phyloP scores from a whole-genome alignment of 306 rosid species.

The Cucurbita ficifolia region DNA sequence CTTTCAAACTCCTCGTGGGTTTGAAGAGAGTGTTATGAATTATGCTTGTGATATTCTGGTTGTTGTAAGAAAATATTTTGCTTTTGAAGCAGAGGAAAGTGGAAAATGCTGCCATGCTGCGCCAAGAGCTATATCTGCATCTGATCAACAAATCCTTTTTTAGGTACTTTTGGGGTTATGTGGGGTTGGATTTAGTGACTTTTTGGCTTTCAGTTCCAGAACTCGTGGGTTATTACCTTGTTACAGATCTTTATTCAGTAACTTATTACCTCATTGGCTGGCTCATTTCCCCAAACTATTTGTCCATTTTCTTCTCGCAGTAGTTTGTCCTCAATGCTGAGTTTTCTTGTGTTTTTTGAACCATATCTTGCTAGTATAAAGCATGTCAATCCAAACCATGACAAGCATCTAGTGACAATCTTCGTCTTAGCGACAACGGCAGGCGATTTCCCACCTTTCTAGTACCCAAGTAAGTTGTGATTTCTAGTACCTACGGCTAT shows the following conservation, averaged over 20 bases:
- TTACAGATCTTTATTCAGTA: neutral
- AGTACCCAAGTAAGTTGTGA: neutral
- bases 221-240: neutral
- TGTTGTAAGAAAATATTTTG: neutral
- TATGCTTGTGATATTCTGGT: neutral
- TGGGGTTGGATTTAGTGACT: neutral
- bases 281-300: neutral
- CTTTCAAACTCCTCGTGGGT: neutral
- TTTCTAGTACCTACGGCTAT: neutral
- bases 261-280: neutral
- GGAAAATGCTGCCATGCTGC: neutral
- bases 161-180: neutral
- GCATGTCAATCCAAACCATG: neutral
- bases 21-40: neutral
- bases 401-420: neutral
- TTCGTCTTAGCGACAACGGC: neutral
- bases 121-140: neutral
- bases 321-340: neutral
- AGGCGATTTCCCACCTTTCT: neutral
- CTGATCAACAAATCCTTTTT: neutral
- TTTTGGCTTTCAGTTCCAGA: neutral
- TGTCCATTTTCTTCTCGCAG: neutral
- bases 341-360: neutral
- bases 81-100: neutral
- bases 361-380: neutral